phyloP scores from a whole-genome alignment of 2,329 filamentous ascomycete genomes.

The Pestalotiopsis fici region DNA sequence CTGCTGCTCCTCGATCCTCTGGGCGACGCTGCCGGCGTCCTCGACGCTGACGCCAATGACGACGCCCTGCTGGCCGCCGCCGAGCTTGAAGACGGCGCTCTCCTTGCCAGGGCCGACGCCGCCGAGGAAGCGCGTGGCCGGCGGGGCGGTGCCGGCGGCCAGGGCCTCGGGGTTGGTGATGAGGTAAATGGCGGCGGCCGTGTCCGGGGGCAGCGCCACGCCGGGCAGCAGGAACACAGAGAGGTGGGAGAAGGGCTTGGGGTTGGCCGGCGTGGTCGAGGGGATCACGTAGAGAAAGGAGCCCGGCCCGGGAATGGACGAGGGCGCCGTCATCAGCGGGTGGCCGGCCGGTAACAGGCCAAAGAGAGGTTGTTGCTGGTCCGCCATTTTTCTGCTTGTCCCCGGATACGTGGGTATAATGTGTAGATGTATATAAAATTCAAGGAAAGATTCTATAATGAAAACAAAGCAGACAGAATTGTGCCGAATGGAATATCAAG shows the following conservation, averaged over 20 bases:
- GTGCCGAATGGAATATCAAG: background rate
- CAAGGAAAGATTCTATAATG: background rate
- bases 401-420: background rate
- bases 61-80: slow-evolving; percentile 42
- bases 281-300: slow-evolving; percentile 19
- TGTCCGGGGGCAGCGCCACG: slow-evolving; percentile 68
- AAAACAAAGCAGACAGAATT: background rate
- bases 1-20: slow-evolving; percentile 55
- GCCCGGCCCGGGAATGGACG: slow-evolving; percentile 42
- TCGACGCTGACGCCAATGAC: slow-evolving; percentile 85
- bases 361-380: slow-evolving; percentile 46
- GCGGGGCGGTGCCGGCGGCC: slow-evolving; percentile 35
- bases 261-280: slow-evolving; percentile 15
- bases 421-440: background rate
- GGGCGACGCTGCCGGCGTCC: slow-evolving; percentile 68
- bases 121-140: slow-evolving; percentile 81
- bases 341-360: slow-evolving; percentile 63
- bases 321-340: slow-evolving; percentile 55
- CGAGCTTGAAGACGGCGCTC: slow-evolving; percentile 85
- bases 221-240: slow-evolving; percentile 88
- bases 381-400: slow-evolving; percentile 9
- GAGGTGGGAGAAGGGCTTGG: slow-evolving; percentile 72
- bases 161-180: slow-evolving; percentile 47
- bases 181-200: slow-evolving; percentile 88
- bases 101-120: slow-evolving; percentile 89